These are phyloP conservation scores for Yamadazyma diddensiae DNA, from an alignment of 1,139 yeast species.

Conservation along the genomic window DNA sequence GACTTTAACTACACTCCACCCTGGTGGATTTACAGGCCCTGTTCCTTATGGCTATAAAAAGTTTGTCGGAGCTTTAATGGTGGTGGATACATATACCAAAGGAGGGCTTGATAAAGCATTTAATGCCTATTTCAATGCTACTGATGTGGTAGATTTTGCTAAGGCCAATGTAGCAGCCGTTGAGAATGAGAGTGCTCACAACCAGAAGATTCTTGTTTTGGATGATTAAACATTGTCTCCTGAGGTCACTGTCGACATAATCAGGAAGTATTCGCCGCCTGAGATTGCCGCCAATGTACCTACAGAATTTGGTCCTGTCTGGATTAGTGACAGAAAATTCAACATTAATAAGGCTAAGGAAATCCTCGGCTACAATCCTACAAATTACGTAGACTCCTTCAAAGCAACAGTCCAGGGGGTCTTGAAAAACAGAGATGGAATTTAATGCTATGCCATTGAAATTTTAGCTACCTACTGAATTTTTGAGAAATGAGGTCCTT, in stretches of 20 bases:
- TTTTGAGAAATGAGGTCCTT: too few species aligned
- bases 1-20: constrained; percentile 15
- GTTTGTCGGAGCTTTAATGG: constrained; percentile 1
- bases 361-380: constrained; percentile 5
- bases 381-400: constrained; percentile 1
- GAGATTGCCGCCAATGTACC: constrained; percentile 5
- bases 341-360: constrained; percentile 6
- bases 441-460: too few species aligned
- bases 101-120: constrained; percentile 1
- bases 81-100: not conserved
- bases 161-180: constrained; percentile 14
- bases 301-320: constrained; percentile 3
- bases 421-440: constrained; percentile 1
- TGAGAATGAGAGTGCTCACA: constrained; percentile 10
- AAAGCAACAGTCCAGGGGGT: constrained; percentile 3
- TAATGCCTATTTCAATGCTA: constrained; percentile 2
- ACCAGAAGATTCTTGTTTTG: constrained; percentile 11
- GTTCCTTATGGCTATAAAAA: constrained; percentile 9
- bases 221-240: constrained; percentile 3
- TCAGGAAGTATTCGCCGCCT: constrained; percentile 4
- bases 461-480: too few species aligned
- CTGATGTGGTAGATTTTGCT: constrained; percentile 22
- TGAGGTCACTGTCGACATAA: not conserved
- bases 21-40: constrained; percentile 19
- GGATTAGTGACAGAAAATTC: not conserved